A percentile compares a stretch with the other conserved stretches of the same genome.
These are phyloP conservation scores for Pichia terricola DNA, from an alignment of 1,139 yeast species.

Conservation along the genomic window DNA sequence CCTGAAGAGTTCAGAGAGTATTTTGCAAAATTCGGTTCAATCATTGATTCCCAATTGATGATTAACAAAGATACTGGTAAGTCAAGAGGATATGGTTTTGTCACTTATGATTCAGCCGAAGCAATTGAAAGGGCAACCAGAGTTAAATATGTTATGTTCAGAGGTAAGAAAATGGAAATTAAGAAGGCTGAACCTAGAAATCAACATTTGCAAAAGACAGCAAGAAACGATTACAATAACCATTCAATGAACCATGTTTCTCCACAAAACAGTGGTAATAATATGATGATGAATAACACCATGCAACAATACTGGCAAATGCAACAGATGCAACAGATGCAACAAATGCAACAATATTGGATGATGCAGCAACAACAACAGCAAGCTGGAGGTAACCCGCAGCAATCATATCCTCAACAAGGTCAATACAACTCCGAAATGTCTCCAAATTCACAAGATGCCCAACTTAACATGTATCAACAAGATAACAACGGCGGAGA, in stretches of 20 bases:
- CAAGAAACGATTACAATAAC: slow-evolving; percentile 16
- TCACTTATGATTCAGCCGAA: slow-evolving; percentile 90
- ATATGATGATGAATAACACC: slow-evolving; percentile 16
- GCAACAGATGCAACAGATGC: slow-evolving; percentile 39
- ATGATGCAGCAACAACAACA: slow-evolving; percentile 18
- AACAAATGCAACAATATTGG: slow-evolving; percentile 33
- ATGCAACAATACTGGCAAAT: slow-evolving; percentile 62
- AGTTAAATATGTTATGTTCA: slow-evolving; percentile 70
- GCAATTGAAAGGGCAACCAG: slow-evolving; percentile 91
- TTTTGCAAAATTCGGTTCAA: slow-evolving; percentile 84
- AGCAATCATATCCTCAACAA: neutral
- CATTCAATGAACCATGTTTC: neutral
- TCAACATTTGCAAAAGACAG: slow-evolving; percentile 30
- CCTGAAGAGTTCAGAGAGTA: slow-evolving; percentile 85
- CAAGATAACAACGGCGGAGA: slow-evolving; percentile 10
- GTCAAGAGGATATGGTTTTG: slow-evolving; percentile 96
- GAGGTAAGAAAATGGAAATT: slow-evolving; percentile 90
- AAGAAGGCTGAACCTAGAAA: slow-evolving; percentile 97
- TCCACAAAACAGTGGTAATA: neutral
- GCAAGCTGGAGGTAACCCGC: neutral
- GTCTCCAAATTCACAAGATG: slow-evolving; percentile 13
- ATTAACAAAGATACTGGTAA: slow-evolving; percentile 96
- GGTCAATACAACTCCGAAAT: slow-evolving; percentile 8
- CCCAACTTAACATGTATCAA: slow-evolving; percentile 13
- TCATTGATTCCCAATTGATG: slow-evolving; percentile 96